Conservation (phyloP, 805 yeast genomes). For the Komagataella pastoris region DNA sequence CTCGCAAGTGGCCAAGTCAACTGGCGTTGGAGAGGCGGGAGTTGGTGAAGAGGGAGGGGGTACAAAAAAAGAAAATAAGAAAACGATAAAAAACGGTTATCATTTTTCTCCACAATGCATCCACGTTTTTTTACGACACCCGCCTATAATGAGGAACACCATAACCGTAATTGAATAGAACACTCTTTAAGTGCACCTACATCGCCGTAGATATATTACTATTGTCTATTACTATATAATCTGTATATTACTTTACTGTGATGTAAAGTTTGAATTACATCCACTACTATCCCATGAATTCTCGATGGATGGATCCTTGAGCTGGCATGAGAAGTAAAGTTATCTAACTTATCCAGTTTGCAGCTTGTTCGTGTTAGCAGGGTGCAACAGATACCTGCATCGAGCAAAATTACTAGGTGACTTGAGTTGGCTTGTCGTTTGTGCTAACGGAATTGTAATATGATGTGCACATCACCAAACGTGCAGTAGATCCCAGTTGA, state of each 20-base stretch:
- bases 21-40: not conserved
- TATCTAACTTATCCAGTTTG: no score
- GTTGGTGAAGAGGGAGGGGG: not conserved
- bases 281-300: no score
- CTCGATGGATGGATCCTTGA: no score
- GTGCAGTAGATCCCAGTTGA: no score
- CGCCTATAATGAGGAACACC: not conserved
- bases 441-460: no score
- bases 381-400: no score
- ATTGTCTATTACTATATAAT: no score
- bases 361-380: no score
- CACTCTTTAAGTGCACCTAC: not conserved
- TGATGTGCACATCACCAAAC: no score
- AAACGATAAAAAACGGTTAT: not conserved
- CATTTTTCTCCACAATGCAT: not conserved
- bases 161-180: not conserved
- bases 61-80: not conserved
- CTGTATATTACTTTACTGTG: not conserved
- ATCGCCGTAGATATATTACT: not conserved
- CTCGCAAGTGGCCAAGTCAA: not conserved
- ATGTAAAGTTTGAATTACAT: not conserved
- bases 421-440: no score
- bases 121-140: not conserved
- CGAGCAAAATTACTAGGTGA: no score
- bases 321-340: no score